A percentile compares a stretch with the other conserved stretches of the same genome.
Conservation (phyloP, 192 early-diverging fungal genomes). For the Coemansia sp. region DNA sequence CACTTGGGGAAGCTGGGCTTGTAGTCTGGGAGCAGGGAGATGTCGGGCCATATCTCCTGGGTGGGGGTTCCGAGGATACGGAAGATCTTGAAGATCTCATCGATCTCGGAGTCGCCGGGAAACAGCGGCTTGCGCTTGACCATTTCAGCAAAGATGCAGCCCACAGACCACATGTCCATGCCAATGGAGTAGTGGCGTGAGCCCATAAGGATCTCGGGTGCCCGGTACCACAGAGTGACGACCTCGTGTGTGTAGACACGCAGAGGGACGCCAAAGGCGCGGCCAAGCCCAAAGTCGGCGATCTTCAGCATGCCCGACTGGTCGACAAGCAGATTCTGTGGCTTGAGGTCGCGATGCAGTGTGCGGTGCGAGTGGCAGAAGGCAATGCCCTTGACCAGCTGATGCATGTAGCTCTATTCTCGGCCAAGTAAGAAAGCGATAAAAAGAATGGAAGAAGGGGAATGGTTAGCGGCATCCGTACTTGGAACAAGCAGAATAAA, state of each 20-base stretch:
- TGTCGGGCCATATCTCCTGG: constrained; percentile 75
- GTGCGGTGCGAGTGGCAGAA: constrained; percentile 94
- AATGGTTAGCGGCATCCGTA: neutral
- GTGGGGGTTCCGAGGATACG: constrained; percentile 80
- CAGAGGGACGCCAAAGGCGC: constrained; percentile 89
- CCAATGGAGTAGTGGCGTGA: constrained; percentile 86
- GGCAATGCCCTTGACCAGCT: constrained; percentile 82
- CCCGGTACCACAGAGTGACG: constrained; percentile 92
- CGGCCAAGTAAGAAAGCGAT: neutral
- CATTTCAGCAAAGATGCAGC: constrained; percentile 99
- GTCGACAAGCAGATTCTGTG: constrained; percentile 97
- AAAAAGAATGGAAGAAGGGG: constrained; percentile 16
- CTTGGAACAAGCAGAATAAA: no score
- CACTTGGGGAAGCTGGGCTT: constrained; percentile 79
- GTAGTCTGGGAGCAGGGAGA: constrained; percentile 77
- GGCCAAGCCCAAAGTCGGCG: constrained; percentile 95
- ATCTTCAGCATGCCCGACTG: constrained; percentile 83
- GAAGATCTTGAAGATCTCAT: constrained; percentile 94
- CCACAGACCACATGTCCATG: constrained; percentile 98
- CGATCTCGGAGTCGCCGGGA: constrained; percentile 89
- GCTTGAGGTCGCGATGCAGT: constrained; percentile 96
- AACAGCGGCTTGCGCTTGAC: constrained; percentile 76
- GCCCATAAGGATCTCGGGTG: constrained; percentile 95
- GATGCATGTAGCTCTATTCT: constrained; percentile 82
- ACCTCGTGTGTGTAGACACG: constrained; percentile 96